Conservation (phyloP, 495 filamentous ascomycete genomes). For the Tuber borchii region DNA sequence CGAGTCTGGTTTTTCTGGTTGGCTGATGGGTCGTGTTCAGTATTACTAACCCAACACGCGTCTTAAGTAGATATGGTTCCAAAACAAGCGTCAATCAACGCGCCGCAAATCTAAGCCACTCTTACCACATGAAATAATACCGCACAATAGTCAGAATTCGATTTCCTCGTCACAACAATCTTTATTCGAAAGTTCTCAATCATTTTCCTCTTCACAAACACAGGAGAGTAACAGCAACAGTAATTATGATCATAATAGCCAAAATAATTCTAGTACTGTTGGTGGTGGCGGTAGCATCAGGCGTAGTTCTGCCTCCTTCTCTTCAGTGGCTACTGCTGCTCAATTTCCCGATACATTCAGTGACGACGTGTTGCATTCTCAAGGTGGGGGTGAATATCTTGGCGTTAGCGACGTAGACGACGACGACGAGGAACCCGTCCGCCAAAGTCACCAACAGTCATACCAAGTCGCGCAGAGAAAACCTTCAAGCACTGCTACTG, state of each 20-base stretch:
- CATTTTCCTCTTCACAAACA: constrained; percentile 24
- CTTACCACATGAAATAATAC: constrained; percentile 65
- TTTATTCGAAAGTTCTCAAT: constrained; percentile 25
- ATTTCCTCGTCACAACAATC: constrained; percentile 25
- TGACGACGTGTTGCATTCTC: constrained; percentile 34
- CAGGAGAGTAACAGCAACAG: constrained; percentile 4
- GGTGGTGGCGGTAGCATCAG: neutral
- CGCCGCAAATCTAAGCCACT: constrained; percentile 84
- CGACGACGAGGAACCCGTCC: constrained; percentile 10
- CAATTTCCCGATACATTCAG: constrained; percentile 21
- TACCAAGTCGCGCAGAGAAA: neutral
- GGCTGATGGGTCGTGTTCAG: neutral
- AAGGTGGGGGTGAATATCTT: constrained; percentile 30
- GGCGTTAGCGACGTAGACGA: constrained; percentile 25
- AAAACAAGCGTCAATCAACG: constrained; percentile 91
- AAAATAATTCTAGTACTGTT: neutral
- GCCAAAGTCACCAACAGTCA: neutral
- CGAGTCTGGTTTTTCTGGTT: neutral
- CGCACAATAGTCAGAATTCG: constrained; percentile 27
- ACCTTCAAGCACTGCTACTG: neutral
- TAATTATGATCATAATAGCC: constrained; percentile 6
- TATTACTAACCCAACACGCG: constrained; percentile 9
- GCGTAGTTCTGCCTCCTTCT: neutral
- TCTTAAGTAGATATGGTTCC: constrained; percentile 85
- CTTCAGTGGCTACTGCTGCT: neutral